Evolutionary conservation across 2,329 filamentous ascomycete species (phyloP), one percentile per base, ranked within the genome.

Genomic region (Cryoendolithus antarcticus): DNA sequence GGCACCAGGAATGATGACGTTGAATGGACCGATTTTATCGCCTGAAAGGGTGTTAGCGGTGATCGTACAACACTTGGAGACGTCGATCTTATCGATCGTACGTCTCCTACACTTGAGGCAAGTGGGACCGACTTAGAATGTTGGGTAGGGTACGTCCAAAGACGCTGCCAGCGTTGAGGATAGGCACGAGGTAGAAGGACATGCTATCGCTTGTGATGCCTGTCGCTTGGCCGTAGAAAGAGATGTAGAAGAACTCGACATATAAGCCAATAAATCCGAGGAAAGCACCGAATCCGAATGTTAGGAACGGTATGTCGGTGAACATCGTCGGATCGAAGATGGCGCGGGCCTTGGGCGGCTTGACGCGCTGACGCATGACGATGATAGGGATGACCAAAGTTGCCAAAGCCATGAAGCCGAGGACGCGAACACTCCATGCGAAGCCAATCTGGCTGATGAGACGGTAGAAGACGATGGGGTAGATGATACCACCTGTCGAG

Each of bases 21-120:
- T 75, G 37, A 75, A 58, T 0, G 70, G 63, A 0, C 74, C 74
- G 2, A 70, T 56, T 4, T 56, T 61, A 51, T 77, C 72, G 0
- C 59, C 15, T 19, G 15, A 19, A 19, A 5, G 15, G 15, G 15
- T 19, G 15, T 19, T 19, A 19, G 15, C 15, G 15, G 15, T 19
- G 15, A 19, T 19, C 15, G 15, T 19, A 19, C 15, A 19, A 19
- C 5, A 19, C 15, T 19, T 19, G 15, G 15, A 19, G 3, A 19
- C 15, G 15, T 19, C 15, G 15, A 19, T 19, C 15, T 19, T 5
- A 5, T 19, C 15, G 15, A 19, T 19, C 15, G 15, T 3, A 3
- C 15, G 15, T 19, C 15, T 19, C 15, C 15, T 19, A 19, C 3
- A 5, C 5, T 19, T 3, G 15, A 19, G 15, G 5, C 15, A 19